These are phyloP conservation scores for Cucurbita maxima DNA, from an alignment of 306 rosid species.

Conservation along the genomic window DNA sequence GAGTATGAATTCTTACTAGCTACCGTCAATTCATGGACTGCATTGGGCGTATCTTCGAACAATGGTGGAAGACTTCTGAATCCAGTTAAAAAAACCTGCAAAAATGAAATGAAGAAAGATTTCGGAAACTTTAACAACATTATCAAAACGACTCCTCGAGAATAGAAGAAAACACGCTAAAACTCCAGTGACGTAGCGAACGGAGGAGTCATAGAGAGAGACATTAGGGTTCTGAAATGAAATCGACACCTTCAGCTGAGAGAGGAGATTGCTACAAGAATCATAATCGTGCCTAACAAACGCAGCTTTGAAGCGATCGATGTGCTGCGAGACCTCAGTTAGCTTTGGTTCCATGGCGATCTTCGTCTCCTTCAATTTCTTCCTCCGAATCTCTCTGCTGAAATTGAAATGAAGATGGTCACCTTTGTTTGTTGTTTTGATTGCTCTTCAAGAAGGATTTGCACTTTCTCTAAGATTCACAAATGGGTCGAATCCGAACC, in stretches of 20 bases:
- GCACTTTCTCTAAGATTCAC: not conserved
- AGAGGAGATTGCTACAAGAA: constrained; percentile 30
- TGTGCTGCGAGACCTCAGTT: constrained; percentile 53
- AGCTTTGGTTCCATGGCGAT: constrained; percentile 62
- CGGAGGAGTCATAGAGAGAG: not conserved
- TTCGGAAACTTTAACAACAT: not conserved
- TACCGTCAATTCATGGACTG: constrained; percentile 51
- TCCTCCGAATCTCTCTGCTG: not conserved
- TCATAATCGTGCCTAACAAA: constrained; percentile 43
- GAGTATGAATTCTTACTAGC: constrained; percentile 51
- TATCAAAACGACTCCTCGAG: not conserved
- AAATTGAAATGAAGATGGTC: not conserved
- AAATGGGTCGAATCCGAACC: not conserved
- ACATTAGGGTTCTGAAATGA: constrained; percentile 21
- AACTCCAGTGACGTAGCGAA: not conserved
- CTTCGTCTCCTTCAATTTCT: not conserved
- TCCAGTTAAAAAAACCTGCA: constrained; percentile 60
- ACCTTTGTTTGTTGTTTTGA: not conserved
- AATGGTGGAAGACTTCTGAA: constrained; percentile 91
- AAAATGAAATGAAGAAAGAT: not conserved
- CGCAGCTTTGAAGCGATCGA: constrained; percentile 77
- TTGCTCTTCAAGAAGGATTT: constrained; percentile 16
- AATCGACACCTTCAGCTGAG: constrained; percentile 60
- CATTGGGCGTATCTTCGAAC: constrained; percentile 64
- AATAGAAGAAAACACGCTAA: not conserved